Evolutionary conservation across 106 monocot genomes (phyloP).

Genomic region (Dactylorhiza incarnata): DNA sequence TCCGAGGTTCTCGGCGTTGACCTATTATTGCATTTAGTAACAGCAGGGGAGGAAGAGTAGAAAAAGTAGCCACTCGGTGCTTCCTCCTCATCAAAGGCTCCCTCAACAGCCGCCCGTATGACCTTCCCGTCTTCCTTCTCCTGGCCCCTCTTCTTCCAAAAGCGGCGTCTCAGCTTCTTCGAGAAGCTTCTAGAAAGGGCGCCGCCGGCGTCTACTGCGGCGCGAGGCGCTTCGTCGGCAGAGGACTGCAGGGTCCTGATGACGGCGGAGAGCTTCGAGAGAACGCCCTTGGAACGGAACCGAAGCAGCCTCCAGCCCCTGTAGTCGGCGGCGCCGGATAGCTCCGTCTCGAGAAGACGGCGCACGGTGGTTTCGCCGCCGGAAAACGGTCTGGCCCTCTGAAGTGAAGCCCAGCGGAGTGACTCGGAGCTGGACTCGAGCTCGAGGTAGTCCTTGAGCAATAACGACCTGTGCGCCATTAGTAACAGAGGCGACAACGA

Average conservation of each 20-base stretch:
- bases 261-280: slow-evolving; percentile 17
- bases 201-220: not conserved
- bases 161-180: slow-evolving; percentile 12
- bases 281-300: not conserved
- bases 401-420: slow-evolving; percentile 4
- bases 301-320: not conserved
- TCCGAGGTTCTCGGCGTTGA: not conserved
- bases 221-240: not conserved
- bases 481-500: not conserved
- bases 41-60: slow-evolving; percentile 17
- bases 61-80: slow-evolving; percentile 9
- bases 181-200: slow-evolving; percentile 14
- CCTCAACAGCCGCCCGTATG: not conserved
- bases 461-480: slow-evolving; percentile 13
- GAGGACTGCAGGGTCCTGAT: slow-evolving; percentile 9
- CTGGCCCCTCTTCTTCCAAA: slow-evolving; percentile 13
- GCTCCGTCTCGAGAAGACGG: slow-evolving; percentile 21
- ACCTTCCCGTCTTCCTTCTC: not conserved
- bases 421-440: slow-evolving; percentile 13
- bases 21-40: slow-evolving; percentile 16
- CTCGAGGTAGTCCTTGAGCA: slow-evolving; percentile 40
- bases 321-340: slow-evolving; percentile 7
- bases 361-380: slow-evolving; percentile 13
- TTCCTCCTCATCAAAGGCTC: slow-evolving; percentile 6
- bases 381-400: not conserved